Conservation (phyloP, 371 early-diverging fungal genomes). For the Apophysomyces trapeziformis region DNA sequence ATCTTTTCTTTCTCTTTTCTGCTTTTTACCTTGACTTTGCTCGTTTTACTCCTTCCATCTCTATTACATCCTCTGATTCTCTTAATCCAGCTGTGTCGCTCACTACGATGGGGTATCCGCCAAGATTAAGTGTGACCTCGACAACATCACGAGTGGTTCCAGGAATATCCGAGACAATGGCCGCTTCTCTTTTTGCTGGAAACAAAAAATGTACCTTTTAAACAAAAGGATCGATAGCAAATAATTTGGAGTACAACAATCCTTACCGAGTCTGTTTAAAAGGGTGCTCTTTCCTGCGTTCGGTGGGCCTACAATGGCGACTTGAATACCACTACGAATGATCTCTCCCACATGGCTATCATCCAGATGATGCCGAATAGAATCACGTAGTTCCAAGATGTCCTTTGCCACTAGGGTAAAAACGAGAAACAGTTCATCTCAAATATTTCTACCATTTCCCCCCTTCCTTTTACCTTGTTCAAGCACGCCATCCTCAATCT, state of each 20-base stretch:
- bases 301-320: constrained; percentile 80
- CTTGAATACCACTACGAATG: constrained; percentile 70
- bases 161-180: constrained; percentile 80
- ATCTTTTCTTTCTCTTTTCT: too few relatives aligned
- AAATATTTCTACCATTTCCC: not conserved
- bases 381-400: constrained; percentile 23
- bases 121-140: constrained; percentile 74
- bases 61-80: constrained; percentile 65
- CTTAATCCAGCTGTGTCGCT: constrained; percentile 84
- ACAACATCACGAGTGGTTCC: constrained; percentile 87
- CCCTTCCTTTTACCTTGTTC: constrained; percentile 46
- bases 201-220: not conserved
- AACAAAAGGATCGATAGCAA: not conserved
- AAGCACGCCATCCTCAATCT: constrained; percentile 74
- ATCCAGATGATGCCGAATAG: constrained; percentile 59
- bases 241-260: not conserved
- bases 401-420: constrained; percentile 15
- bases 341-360: constrained; percentile 79
- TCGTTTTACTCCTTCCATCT: constrained; percentile 74
- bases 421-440: too few relatives aligned
- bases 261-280: constrained; percentile 68
- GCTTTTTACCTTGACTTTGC: constrained; percentile 54
- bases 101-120: constrained; percentile 76
- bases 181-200: constrained; percentile 72
- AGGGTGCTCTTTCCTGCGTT: constrained; percentile 86